These are phyloP conservation scores for Xenoacremonium recifei DNA, from an alignment of 2,329 filamentous ascomycete genomes.

Conservation along the genomic window DNA sequence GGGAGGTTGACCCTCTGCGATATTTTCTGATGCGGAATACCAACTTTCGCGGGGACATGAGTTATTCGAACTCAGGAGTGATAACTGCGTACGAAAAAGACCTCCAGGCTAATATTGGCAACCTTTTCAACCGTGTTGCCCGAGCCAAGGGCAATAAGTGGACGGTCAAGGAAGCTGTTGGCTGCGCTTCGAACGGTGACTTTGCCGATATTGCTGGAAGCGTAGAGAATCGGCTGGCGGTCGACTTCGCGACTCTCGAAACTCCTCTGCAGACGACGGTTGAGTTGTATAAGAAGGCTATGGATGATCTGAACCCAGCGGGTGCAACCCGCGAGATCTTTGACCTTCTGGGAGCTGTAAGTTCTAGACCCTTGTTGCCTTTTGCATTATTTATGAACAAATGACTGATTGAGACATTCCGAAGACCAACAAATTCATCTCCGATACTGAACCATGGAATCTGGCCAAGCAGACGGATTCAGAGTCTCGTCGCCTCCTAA, in stretches of 20 bases:
- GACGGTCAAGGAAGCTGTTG: conserved; percentile 61
- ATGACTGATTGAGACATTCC: conserved; percentile 10
- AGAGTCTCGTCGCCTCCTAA: conserved; percentile 40
- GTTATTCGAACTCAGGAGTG: conserved; percentile 80
- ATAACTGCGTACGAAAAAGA: conserved; percentile 76
- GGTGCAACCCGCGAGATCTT: conserved; percentile 65
- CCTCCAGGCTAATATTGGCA: conserved; percentile 76
- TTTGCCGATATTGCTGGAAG: conserved; percentile 15
- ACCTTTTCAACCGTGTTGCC: conserved; percentile 70
- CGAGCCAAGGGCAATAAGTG: conserved; percentile 59
- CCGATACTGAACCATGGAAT: conserved; percentile 67
- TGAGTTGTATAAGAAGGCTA: conserved; percentile 36
- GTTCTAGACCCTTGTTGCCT: neutral
- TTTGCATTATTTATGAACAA: neutral
- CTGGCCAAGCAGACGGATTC: conserved; percentile 39
- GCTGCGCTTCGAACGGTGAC: conserved; percentile 22
- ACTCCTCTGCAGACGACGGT: conserved; percentile 11
- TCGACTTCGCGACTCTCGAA: conserved; percentile 26
- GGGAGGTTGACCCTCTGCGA: conserved; percentile 82
- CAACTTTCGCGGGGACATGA: conserved; percentile 72
- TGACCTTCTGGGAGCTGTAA: conserved; percentile 58
- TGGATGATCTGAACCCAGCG: conserved; percentile 65
- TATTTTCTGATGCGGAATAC: conserved; percentile 86
- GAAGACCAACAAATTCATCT: conserved; percentile 49
- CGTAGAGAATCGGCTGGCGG: neutral